Conservation (phyloP, 345 rosid species). For the Cardamine occulta region DNA sequence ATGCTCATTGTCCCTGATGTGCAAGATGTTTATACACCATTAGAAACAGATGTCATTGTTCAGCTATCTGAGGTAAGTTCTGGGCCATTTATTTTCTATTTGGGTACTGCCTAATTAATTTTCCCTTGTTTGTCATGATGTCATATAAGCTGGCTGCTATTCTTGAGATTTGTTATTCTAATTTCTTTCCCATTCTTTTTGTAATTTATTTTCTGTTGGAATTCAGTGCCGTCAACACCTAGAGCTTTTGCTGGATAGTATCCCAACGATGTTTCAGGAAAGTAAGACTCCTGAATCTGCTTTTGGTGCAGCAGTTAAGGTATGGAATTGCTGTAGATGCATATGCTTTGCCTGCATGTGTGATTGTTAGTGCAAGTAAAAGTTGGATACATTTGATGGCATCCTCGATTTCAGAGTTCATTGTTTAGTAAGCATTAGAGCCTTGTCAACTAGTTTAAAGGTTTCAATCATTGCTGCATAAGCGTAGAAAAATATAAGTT, state of each 20-base stretch:
- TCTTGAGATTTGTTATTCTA: constrained; percentile 5
- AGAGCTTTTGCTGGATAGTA: constrained; percentile 91
- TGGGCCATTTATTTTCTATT: constrained; percentile 20
- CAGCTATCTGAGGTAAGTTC: constrained; percentile 79
- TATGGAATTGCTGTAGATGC: constrained; percentile 32
- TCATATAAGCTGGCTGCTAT: constrained; percentile 21
- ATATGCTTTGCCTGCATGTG: constrained; percentile 10
- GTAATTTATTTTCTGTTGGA: constrained; percentile 32
- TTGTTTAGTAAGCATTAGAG: constrained; percentile 22
- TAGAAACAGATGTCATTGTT: constrained; percentile 83
- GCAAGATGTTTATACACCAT: constrained; percentile 93
- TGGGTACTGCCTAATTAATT: constrained; percentile 9
- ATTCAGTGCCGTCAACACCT: constrained; percentile 91
- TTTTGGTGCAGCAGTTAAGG: constrained; percentile 90
- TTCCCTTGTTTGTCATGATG: constrained; percentile 2
- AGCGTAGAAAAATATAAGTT: neutral
- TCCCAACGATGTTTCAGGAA: constrained; percentile 91
- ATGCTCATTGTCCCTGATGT: constrained; percentile 95
- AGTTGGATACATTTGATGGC: constrained; percentile 23
- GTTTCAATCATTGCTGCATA: constrained; percentile 17
- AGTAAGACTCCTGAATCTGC: constrained; percentile 90
- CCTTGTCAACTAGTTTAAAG: constrained; percentile 21
- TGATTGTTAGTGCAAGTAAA: constrained; percentile 22
- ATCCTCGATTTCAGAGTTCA: constrained; percentile 13
- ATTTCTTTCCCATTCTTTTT: constrained; percentile 8